A percentile compares a stretch with the other conserved stretches of the same genome.
phyloP scores from a whole-genome alignment of 2,329 filamentous ascomycete species.

The Penicillium sp. region DNA sequence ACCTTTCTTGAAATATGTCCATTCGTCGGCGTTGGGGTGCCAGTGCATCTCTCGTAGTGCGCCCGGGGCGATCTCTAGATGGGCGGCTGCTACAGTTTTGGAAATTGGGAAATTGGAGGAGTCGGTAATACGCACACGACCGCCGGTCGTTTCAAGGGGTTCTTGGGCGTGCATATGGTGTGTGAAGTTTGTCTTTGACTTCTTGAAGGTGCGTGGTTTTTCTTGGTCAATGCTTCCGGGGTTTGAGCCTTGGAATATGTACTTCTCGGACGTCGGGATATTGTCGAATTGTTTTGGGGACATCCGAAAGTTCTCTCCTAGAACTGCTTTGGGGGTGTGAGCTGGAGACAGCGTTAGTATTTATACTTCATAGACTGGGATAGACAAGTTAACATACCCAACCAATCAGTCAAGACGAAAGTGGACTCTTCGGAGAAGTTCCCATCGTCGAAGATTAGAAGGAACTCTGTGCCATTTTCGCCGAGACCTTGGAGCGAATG shows the following conservation, averaged over 20 bases:
- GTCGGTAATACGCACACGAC: slow-evolving; percentile 69
- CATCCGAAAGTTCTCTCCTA: slow-evolving; percentile 71
- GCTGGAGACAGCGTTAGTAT: slow-evolving; percentile 38
- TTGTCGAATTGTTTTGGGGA: slow-evolving; percentile 65
- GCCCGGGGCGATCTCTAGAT: slow-evolving; percentile 66
- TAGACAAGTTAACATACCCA: slow-evolving; percentile 46
- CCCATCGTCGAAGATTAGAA: slow-evolving; percentile 60
- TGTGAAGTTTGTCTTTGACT: slow-evolving; percentile 66
- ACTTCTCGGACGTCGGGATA: slow-evolving; percentile 64
- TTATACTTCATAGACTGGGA: no score
- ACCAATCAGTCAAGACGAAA: slow-evolving; percentile 71
- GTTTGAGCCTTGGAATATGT: slow-evolving; percentile 68
- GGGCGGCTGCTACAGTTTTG: slow-evolving; percentile 68
- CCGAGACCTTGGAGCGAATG: slow-evolving; percentile 71
- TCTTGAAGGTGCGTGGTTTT: slow-evolving; percentile 62
- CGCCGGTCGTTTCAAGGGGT: slow-evolving; percentile 62
- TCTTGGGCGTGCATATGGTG: slow-evolving; percentile 68
- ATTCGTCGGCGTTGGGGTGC: slow-evolving; percentile 76
- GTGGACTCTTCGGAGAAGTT: slow-evolving; percentile 64
- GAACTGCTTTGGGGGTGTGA: slow-evolving; percentile 68
- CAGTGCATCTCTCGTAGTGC: slow-evolving; percentile 76
- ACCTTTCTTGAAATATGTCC: slow-evolving; percentile 72
- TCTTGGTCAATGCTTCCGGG: slow-evolving; percentile 65
- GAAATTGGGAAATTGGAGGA: slow-evolving; percentile 71
- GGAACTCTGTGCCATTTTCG: slow-evolving; percentile 61